phyloP scores from a whole-genome alignment of 208 protist species.

The Wallacemonas rigidus region DNA sequence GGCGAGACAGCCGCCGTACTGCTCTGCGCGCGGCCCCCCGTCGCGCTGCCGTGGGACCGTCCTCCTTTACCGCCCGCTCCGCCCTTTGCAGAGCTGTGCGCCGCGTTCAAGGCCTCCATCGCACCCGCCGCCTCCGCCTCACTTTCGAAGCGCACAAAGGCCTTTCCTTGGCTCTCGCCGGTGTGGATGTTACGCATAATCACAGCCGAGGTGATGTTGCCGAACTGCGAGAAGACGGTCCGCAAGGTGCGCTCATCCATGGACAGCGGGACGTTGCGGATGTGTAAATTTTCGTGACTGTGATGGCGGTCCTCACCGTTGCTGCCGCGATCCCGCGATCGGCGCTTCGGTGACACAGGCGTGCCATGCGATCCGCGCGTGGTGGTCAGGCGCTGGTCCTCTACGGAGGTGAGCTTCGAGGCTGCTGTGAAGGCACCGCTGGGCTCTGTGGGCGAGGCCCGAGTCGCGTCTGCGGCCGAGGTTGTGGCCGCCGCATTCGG shows the following conservation, averaged over 20 bases:
- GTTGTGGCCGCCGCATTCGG: no score
- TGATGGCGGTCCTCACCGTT: conserved; percentile 31
- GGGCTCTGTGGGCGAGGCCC: no score
- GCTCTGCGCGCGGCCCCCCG: neutral
- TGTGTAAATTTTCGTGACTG: conserved; percentile 47
- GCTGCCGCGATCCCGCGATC: conserved; percentile 32
- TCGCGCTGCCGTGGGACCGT: neutral
- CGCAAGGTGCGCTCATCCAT: conserved; percentile 31
- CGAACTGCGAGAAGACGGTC: conserved; percentile 33
- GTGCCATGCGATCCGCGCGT: neutral
- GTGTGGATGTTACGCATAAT: conserved; percentile 63
- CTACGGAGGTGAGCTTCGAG: no score
- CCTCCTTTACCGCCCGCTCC: no score
- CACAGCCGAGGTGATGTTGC: conserved; percentile 29
- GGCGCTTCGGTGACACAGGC: conserved; percentile 2
- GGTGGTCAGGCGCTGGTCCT: neutral
- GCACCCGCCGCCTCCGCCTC: conserved; percentile 46
- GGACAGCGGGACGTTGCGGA: conserved; percentile 31
- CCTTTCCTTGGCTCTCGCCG: conserved; percentile 45
- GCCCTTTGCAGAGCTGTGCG: neutral
- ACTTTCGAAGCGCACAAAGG: conserved; percentile 49
- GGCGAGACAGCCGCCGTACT: neutral
- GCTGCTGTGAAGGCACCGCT: no score
- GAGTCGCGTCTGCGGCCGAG: no score
- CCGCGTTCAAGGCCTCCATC: conserved; percentile 38